Base-by-base conservation (phyloP, 352 stramenopile species). In the Phytophthora idaei region DNA sequence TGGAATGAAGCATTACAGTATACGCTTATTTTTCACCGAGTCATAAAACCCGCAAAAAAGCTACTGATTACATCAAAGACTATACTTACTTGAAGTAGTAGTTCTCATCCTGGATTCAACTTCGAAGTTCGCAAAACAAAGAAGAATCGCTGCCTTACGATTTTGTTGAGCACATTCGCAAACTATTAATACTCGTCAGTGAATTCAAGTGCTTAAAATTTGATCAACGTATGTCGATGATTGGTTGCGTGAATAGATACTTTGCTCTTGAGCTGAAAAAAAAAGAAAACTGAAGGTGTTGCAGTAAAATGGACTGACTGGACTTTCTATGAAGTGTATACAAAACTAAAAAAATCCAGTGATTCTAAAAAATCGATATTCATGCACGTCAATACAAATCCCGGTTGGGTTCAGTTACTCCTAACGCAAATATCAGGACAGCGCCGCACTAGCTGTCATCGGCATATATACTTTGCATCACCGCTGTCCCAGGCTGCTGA, bases 321-420 rank as follows among this genome's bases (percentile, higher is more conserved):
- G 5, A 11, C 27, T 21, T 21, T 67, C 55, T 58, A 55, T 32
- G 9, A 27, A 31, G 17, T 44, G 51, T 61, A 63, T 68, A 63
- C 34, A 44, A 27, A 31, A 53, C 34, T 36, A 27, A 47, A 50
- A 72, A 58, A 72, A 72, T 72, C 64, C 64, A 67, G 50, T 15
- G 5, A 32, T 50, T 53, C 31, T 17, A 41, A 50, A 48, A 48
- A 34, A 49, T 69, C 41, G 12, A 12, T 28, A n/a, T 53, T 50
- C 36, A 42, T 5, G 11, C 29, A 37, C 17, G 37, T 9, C 48
- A 66, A 28, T 25, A 65, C 45, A 28, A 61, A 61, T 15, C n/a
- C 14, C 21, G 31, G 49, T 54, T 66, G 49, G 59, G 52, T 63
- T 68, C 61, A 57, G 57, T 29, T 41, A 4, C n/a, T 3, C 9